Evolutionary conservation across 1,284 basidiomycete genomes (phyloP), one percentile per base, ranked within the genome.

Genomic region (Pascua sp.): DNA sequence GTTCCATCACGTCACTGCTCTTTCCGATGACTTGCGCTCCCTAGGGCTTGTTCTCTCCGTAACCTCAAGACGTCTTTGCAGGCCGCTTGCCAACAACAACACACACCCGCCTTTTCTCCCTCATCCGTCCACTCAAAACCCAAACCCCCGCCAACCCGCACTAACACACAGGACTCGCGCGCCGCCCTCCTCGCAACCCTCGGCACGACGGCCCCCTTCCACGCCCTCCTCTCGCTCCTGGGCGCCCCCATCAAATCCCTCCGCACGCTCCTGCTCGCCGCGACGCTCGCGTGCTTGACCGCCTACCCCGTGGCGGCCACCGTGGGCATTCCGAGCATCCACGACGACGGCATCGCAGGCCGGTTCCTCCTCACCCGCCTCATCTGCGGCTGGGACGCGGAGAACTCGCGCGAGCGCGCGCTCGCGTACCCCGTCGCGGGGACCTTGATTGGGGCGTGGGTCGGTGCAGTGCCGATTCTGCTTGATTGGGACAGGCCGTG

Each of bases 401-500:
- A 82, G 59, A 85, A 83, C 17, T 79, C 85, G 1, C 69, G 88
- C 38, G 93, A 96, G 76, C 80, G 86, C 51, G 84, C 86, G 0
- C 72, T 94, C 18, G 82, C 91, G n/a, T 91, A 88, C 66, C 89
- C 93, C 11, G 81, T 83, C 4, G 67, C 87, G 16, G 90, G 90
- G n/a, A 79, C 88, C 2, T 64, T 87, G 17, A 24, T 86, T 12
- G 91, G 91, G 8, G 81, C 83, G 42, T 95, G 91, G 91, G 47
- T 83, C 8, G 91, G 91, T 15, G 85, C 83, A 3, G 80, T 92
- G 44, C 89, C 90, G 0, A 85, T 92, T 53, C 87, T 90, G 0
- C 84, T 97, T 9, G 93, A 97, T 75, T 97, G 93, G 93, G 92
- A 93, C 71, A 82, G 91, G 49, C 90, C 91, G 11, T 96, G 92